phyloP scores from a whole-genome alignment of 352 stramenopile species.

The Pythium sp. region DNA sequence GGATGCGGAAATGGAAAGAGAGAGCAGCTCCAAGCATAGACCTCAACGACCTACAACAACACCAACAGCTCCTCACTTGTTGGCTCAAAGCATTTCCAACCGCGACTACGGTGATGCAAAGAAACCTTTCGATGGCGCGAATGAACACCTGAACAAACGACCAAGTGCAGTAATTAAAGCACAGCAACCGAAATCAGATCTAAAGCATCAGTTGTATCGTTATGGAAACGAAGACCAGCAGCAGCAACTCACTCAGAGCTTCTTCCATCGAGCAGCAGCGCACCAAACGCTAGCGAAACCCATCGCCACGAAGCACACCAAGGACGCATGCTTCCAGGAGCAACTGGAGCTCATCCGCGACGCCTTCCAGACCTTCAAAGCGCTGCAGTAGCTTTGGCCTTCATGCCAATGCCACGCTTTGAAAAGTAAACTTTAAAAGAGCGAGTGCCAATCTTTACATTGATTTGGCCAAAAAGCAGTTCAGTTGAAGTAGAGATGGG shows the following conservation, averaged over 20 bases:
- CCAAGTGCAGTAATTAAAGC: background rate
- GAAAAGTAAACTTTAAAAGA: no score
- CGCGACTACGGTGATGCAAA: background rate
- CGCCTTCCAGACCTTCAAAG: slow-evolving; percentile 25
- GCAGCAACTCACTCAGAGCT: background rate
- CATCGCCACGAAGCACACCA: background rate
- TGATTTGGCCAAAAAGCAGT: background rate
- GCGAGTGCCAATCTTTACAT: no score
- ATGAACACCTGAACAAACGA: background rate
- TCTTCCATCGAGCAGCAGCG: background rate
- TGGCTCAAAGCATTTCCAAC: background rate
- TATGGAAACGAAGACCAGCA: background rate
- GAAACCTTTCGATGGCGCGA: background rate
- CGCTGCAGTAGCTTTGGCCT: background rate
- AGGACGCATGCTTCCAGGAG: slow-evolving; percentile 25
- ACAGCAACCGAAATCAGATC: background rate
- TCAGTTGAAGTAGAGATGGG: background rate
- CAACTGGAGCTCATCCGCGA: slow-evolving; percentile 38
- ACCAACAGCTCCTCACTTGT: background rate
- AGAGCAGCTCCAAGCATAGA: background rate
- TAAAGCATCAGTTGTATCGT: background rate
- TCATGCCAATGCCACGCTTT: background rate
- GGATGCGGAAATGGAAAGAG: background rate
- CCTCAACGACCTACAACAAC: background rate
- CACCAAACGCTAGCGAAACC: background rate